These are phyloP conservation scores for Naganishia friedmannii DNA, from an alignment of 768 basidiomycete genomes.

Conservation along the genomic window DNA sequence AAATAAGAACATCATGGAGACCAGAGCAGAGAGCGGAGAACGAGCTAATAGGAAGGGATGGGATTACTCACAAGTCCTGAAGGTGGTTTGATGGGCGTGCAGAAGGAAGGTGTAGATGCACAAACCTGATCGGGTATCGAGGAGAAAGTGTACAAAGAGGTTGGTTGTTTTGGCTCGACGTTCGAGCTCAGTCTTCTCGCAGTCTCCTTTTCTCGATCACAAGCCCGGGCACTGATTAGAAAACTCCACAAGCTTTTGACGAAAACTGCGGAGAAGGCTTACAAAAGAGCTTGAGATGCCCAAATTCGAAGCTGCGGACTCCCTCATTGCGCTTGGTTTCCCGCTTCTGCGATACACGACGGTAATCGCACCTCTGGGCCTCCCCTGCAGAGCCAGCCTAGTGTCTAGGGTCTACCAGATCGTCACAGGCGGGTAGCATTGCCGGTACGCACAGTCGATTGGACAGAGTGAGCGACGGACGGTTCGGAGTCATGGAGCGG, in stretches of 20 bases:
- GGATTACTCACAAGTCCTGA: not conserved
- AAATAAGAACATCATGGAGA: conserved; percentile 34
- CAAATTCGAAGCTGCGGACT: not conserved
- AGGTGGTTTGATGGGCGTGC: too few species aligned
- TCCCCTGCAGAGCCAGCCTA: not conserved
- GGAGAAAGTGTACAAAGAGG: too few species aligned
- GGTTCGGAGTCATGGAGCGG: conserved; percentile 3
- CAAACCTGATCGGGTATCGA: not conserved
- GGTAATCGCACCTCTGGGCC: not conserved
- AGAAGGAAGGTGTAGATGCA: not conserved
- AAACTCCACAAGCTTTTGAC: too few species aligned
- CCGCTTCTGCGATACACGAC: not conserved
- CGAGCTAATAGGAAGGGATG: not conserved
- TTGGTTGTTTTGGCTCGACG: too few species aligned
- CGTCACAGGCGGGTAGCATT: not conserved
- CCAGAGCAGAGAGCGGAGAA: not conserved
- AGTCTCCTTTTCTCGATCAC: too few species aligned
- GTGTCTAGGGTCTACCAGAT: not conserved
- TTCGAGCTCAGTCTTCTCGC: too few species aligned
- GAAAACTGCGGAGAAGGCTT: not conserved
- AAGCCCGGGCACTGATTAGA: too few species aligned
- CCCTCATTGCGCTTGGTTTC: not conserved
- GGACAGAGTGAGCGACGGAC: not conserved
- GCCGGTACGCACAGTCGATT: not conserved
- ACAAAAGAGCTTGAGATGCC: not conserved